phyloP scores from a whole-genome alignment of 805 yeast genomes.

The Komagataella populi region DNA sequence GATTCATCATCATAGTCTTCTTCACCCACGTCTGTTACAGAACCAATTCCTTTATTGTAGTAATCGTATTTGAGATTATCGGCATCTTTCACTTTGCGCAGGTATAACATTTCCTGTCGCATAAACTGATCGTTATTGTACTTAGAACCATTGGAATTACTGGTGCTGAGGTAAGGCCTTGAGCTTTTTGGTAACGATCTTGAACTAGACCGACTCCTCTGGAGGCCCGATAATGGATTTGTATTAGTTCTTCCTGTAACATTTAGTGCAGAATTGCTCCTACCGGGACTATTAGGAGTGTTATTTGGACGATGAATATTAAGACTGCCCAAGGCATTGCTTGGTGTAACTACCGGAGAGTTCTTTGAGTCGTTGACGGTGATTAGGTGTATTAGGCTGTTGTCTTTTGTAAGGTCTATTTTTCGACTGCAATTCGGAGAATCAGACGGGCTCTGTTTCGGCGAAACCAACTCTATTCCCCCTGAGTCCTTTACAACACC shows the following conservation, averaged over 20 bases:
- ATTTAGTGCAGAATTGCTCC: neutral
- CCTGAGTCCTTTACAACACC: neutral
- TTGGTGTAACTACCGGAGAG: neutral
- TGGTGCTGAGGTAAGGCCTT: conserved; percentile 12
- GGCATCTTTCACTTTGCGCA: conserved; percentile 7
- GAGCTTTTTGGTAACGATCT: conserved; percentile 10
- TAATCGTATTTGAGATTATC: neutral
- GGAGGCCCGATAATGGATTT: neutral
- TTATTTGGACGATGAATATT: neutral
- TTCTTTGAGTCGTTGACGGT: neutral
- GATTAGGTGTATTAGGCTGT: neutral
- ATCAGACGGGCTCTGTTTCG: conserved; percentile 4
- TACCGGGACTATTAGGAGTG: neutral
- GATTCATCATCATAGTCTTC: conserved; percentile 3
- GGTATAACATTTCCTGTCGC: conserved; percentile 39
- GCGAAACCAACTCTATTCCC: conserved; percentile 3
- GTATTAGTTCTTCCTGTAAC: neutral
- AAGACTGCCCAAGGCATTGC: neutral
- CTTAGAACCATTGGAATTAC: conserved; percentile 9
- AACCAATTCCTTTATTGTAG: neutral
- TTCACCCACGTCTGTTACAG: conserved; percentile 1
- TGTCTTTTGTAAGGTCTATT: neutral
- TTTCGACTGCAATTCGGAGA: neutral
- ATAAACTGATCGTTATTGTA: conserved; percentile 24
- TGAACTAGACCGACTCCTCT: conserved; percentile 1